Base-by-base conservation (phyloP, 2,329 filamentous ascomycete genomes). In the Calonectria montana region DNA sequence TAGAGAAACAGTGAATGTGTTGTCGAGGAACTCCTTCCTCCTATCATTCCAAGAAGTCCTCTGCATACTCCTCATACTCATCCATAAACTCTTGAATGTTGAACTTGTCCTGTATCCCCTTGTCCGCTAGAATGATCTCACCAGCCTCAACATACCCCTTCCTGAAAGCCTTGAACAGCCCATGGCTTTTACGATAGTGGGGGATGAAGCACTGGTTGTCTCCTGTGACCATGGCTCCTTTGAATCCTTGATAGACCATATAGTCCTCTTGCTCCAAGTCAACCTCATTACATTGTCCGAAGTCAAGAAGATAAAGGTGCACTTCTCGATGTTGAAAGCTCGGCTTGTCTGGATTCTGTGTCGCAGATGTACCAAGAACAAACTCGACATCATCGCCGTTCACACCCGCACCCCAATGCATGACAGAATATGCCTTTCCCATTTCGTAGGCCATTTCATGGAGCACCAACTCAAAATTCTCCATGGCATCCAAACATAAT, bases 171-270 rank as follows among this genome's bases (percentile, higher is more conserved):
- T 10, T 23, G 53, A 72, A 78, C 4, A 78, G 29, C 37, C 72
- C 73, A 1, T 50, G 71, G 18, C 53, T 73, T 23, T 63, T 70
- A 6, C 65, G 21, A 43, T 57, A 73, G 41, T 76, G 75, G 74
- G 76, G 48, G 47, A 78, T 78, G 65, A 79, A 78, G 7, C 73
- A 57, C 39, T 75, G 71, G 31, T 78, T 79, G 27, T 79, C 74
- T 1, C 76, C 76, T 16, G 72, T 77, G 5, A 77, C 71, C 71
- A 78, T 76, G 10, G 76, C 76, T 1, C 73, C 75, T 31, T 75
- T 74, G 69, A 79, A 78, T 2, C 69, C 57, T 47, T 78, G 75
- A 64, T 78, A 77, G 7, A 77, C 73, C 16, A 35, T 55, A 4
- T 57, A 9, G 13, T 31, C 2, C 41, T 50, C 70, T 18, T 67